Evolutionary conservation across 169 alveolate species (phyloP).

Genomic region (Cryptosporidium tyzzeri): DNA sequence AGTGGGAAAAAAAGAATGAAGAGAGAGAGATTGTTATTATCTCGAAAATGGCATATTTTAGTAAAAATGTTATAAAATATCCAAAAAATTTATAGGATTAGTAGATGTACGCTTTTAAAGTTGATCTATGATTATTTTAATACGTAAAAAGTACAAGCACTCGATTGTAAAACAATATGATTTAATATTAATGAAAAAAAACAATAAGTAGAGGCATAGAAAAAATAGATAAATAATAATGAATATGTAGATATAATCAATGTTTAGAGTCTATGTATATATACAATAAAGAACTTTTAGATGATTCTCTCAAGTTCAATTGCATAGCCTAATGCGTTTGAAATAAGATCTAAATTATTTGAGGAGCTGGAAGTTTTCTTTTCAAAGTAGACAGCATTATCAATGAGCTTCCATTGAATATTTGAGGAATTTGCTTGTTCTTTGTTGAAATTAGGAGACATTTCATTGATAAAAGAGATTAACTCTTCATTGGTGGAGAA

Average conservation of each 20-base stretch:
- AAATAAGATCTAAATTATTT: slow-evolving; percentile 24
- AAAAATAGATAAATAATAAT: too few relatives aligned
- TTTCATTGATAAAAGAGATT: slow-evolving; percentile 43
- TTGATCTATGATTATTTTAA: too few relatives aligned
- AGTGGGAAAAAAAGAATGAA: too few relatives aligned
- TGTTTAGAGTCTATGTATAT: background rate
- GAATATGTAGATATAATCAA: background rate
- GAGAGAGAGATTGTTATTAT: too few relatives aligned
- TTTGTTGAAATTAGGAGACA: background rate
- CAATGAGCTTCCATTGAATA: slow-evolving; percentile 53
- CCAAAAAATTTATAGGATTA: too few relatives aligned
- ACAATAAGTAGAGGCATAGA: background rate
- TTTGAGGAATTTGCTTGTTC: background rate
- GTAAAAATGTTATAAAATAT: too few relatives aligned
- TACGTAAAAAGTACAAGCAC: too few relatives aligned
- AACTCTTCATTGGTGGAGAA: slow-evolving; percentile 45
- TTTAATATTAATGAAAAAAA: too few relatives aligned
- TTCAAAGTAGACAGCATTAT: slow-evolving; percentile 38
- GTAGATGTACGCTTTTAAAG: too few relatives aligned
- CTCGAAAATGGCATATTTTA: too few relatives aligned
- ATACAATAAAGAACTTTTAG: background rate
- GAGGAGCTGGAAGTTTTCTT: background rate
- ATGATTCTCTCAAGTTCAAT: slow-evolving; percentile 65
- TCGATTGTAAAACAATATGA: too few relatives aligned
- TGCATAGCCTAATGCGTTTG: slow-evolving; percentile 55